Percentiles rank a stretch among this genome's conserved stretches.
phyloP scores from a whole-genome alignment of 1,284 basidiomycete genomes.

The Spongispora temasekensis region DNA sequence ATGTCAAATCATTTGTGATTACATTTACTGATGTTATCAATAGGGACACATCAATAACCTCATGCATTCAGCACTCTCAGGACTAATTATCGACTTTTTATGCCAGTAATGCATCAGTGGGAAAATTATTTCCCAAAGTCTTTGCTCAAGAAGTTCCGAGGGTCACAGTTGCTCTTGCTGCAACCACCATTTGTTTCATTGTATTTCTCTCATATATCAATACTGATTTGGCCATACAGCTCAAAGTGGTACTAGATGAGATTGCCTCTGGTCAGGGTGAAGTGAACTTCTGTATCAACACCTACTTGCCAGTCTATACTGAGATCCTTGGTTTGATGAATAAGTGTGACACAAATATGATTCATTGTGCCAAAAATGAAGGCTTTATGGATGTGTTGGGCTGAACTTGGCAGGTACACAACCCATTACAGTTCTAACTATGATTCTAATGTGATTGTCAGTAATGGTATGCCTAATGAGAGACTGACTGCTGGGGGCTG shows the following conservation, averaged over 20 bases:
- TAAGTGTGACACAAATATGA: background rate
- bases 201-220: too few relatives aligned
- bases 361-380: background rate
- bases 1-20: background rate
- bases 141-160: background rate
- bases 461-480: background rate
- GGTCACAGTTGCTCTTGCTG: background rate
- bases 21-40: background rate
- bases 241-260: background rate
- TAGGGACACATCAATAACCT: conserved; percentile 16
- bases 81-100: conserved; percentile 10
- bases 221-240: background rate
- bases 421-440: background rate
- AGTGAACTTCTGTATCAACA: background rate
- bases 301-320: background rate
- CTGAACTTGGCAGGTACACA: background rate
- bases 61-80: background rate
- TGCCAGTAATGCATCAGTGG: background rate
- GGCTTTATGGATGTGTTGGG: background rate
- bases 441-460: background rate
- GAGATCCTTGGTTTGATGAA: background rate
- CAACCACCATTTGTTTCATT: background rate
- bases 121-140: conserved; percentile 1
- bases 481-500: background rate
- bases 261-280: background rate